These are phyloP conservation scores for Selaginella tamariscina DNA, from an alignment of 75 land plant species.

Conservation along the genomic window DNA sequence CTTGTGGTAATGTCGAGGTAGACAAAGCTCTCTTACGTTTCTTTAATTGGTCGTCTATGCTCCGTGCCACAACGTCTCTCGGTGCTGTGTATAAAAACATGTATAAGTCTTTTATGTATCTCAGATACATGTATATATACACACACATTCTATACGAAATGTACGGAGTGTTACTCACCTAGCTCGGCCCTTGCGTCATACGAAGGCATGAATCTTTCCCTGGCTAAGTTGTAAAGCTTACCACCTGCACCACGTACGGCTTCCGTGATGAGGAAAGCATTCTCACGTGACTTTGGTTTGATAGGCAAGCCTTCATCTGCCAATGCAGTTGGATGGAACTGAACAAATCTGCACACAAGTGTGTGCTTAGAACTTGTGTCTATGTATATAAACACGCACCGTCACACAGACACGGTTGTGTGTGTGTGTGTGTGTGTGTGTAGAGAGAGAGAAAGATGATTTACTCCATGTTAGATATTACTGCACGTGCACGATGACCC, in stretches of 20 bases:
- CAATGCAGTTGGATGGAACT: conserved; percentile 98
- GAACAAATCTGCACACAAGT: conserved; percentile 62
- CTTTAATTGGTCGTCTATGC: conserved; percentile 93
- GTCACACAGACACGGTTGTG: no score
- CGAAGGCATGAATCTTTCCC: conserved; percentile 92
- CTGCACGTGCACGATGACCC: conserved; percentile 94
- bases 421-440: no score
- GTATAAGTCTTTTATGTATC: no score
- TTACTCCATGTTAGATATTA: conserved; percentile 98
- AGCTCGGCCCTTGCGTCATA: conserved; percentile 91
- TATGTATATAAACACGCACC: no score
- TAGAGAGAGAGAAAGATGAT: conserved; percentile 9
- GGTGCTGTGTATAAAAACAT: no score
- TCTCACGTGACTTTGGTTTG: conserved; percentile 57
- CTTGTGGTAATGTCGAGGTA: conserved; percentile 86
- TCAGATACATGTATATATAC: no score
- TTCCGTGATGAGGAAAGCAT: conserved; percentile 94
- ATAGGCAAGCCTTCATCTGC: conserved; percentile 96
- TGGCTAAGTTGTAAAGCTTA: conserved; percentile 70
- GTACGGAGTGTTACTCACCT: no score
- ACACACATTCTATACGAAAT: no score
- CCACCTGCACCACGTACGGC: conserved; percentile 98
- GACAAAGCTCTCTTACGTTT: conserved; percentile 82
- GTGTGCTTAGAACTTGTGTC: neutral
- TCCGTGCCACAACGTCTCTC: conserved; percentile 89